These are phyloP conservation scores for Casuarina equisetifolia DNA, from an alignment of 306 rosid species.

Conservation along the genomic window DNA sequence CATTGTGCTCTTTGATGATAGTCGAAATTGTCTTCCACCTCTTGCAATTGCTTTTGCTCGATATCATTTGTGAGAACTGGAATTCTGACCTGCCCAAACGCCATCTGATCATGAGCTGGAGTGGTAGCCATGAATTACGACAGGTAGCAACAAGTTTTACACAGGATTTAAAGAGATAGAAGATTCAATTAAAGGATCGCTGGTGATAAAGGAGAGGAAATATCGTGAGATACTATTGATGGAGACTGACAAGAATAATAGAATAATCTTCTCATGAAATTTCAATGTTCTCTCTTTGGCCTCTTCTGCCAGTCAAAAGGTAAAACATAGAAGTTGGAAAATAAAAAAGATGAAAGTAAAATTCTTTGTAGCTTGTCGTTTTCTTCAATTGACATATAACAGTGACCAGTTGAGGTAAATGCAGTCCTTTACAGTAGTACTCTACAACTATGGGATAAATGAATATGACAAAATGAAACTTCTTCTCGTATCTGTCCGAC, in stretches of 20 bases:
- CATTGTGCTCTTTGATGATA: constrained; percentile 22
- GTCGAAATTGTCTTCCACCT: constrained; percentile 7
- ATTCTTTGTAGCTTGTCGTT: neutral
- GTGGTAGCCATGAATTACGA: neutral
- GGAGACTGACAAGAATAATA: neutral
- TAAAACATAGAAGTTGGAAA: neutral
- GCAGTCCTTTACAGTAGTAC: no score
- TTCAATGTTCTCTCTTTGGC: neutral
- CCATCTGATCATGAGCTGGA: neutral
- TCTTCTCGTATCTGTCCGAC: no score
- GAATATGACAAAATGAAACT: no score
- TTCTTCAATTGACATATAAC: neutral
- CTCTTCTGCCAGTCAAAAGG: neutral
- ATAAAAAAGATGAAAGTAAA: neutral
- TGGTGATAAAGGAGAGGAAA: neutral
- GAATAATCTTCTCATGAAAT: neutral
- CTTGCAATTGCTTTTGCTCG: neutral
- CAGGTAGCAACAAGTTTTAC: neutral
- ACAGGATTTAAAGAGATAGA: neutral
- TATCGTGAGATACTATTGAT: neutral
- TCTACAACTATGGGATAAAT: no score
- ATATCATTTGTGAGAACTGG: neutral
- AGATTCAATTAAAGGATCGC: neutral
- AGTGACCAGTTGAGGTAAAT: no score
- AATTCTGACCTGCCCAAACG: neutral